Conservation (phyloP, 768 basidiomycete species). For the Leucocoprinus sp. region DNA sequence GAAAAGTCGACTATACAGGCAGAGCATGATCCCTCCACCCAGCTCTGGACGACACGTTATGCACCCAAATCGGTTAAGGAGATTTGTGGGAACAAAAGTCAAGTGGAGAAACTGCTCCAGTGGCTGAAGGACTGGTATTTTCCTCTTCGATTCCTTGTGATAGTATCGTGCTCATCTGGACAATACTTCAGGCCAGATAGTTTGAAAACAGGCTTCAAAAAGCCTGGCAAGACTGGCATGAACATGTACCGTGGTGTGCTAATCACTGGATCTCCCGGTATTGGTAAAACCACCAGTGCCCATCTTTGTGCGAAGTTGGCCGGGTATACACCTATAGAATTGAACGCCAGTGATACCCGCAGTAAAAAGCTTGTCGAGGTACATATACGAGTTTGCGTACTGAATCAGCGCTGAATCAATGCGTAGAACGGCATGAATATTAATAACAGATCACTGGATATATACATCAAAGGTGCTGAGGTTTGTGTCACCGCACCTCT, state of each 20-base stretch:
- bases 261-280: constrained; percentile 91
- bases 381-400: constrained; percentile 11
- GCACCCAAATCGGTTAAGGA: constrained; percentile 85
- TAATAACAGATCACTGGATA: constrained; percentile 82
- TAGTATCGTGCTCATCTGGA: background rate
- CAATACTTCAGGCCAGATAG: constrained; percentile 53
- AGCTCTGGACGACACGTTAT: constrained; percentile 94
- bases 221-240: constrained; percentile 87
- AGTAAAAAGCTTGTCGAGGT: constrained; percentile 98
- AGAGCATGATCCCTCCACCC: constrained; percentile 38
- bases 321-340: constrained; percentile 88
- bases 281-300: constrained; percentile 95
- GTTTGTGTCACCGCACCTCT: constrained; percentile 23
- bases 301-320: constrained; percentile 87
- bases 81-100: constrained; percentile 90
- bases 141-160: background rate
- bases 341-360: constrained; percentile 92
- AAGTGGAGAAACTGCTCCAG: constrained; percentile 78
- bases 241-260: constrained; percentile 81
- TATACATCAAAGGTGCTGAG: constrained; percentile 59
- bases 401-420: background rate
- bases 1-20: constrained; percentile 48
- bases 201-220: constrained; percentile 76
- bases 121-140: constrained; percentile 87
- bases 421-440: constrained; percentile 83